These are phyloP conservation scores for Colletotrichum phormii DNA, from an alignment of 2,329 filamentous ascomycete genomes.

Conservation along the genomic window DNA sequence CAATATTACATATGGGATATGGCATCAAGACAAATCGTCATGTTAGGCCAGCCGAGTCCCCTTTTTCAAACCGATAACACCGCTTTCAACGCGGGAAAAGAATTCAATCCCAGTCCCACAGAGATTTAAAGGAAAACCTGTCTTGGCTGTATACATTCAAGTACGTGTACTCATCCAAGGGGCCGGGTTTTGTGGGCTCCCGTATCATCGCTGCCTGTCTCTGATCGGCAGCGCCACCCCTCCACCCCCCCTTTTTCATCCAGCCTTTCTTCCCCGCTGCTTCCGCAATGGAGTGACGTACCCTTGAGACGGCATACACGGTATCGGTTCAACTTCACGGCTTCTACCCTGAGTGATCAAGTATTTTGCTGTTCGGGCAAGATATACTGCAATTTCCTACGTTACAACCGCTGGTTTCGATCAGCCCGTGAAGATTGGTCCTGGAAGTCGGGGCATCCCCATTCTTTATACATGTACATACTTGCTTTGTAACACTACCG, in stretches of 20 bases:
- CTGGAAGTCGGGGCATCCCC: too few species aligned
- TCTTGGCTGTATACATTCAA: neutral
- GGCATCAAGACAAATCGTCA: neutral
- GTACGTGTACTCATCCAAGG: neutral
- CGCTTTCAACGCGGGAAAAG: neutral
- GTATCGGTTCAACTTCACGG: neutral
- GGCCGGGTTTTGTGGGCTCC: neutral
- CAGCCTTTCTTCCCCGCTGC: neutral
- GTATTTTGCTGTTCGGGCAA: neutral
- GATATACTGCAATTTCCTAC: neutral
- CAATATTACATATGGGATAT: neutral
- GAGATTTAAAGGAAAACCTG: neutral
- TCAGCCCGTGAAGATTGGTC: too few species aligned
- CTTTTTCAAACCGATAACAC: neutral
- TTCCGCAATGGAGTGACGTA: neutral
- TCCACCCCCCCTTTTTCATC: too few species aligned
- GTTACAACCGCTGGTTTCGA: neutral
- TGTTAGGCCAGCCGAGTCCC: neutral
- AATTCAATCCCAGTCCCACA: neutral
- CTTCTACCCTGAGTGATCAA: neutral
- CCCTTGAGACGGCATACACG: neutral
- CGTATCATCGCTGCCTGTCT: neutral
- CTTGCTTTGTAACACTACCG: neutral
- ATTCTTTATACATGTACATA: too few species aligned
- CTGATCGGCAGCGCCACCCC: neutral